phyloP scores from a whole-genome alignment of 1,284 basidiomycete genomes.

The Ustilago curta region DNA sequence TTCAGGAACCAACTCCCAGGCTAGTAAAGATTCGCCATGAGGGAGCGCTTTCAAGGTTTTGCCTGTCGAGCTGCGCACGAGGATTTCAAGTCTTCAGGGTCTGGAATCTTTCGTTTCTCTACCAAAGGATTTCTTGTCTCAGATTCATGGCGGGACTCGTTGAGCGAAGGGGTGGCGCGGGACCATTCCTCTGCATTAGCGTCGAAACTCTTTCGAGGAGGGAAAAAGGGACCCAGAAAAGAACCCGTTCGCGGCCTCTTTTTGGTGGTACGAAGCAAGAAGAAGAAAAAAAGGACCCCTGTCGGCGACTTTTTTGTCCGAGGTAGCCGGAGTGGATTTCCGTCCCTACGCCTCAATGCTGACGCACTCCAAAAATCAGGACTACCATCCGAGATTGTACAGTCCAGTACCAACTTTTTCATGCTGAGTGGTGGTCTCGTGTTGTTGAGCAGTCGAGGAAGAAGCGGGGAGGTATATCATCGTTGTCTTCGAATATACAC shows the following conservation, averaged over 20 bases:
- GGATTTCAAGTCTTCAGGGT: neutral
- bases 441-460: neutral
- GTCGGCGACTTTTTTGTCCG: slow-evolving; percentile 11
- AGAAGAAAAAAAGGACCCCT: neutral
- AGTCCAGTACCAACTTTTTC: too few species aligned
- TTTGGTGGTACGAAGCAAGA: too few species aligned
- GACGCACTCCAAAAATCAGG: too few species aligned
- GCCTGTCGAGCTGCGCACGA: too few species aligned
- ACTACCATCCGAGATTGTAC: neutral
- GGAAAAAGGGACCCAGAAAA: slow-evolving; percentile 9
- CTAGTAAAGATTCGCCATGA: neutral
- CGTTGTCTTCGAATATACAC: too few species aligned
- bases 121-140: slow-evolving; percentile 7
- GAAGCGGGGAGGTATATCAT: too few species aligned
- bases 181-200: neutral
- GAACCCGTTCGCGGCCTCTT: neutral
- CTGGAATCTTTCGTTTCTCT: slow-evolving; percentile 18
- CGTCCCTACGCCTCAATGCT: neutral
- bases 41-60: neutral
- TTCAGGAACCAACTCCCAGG: slow-evolving; percentile 4
- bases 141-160: neutral
- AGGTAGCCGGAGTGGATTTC: neutral
- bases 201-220: slow-evolving; percentile 3
- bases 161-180: neutral
- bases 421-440: neutral